These are phyloP conservation scores for Fusarium sp. DNA, from an alignment of 2,329 filamentous ascomycete genomes.

Conservation along the genomic window DNA sequence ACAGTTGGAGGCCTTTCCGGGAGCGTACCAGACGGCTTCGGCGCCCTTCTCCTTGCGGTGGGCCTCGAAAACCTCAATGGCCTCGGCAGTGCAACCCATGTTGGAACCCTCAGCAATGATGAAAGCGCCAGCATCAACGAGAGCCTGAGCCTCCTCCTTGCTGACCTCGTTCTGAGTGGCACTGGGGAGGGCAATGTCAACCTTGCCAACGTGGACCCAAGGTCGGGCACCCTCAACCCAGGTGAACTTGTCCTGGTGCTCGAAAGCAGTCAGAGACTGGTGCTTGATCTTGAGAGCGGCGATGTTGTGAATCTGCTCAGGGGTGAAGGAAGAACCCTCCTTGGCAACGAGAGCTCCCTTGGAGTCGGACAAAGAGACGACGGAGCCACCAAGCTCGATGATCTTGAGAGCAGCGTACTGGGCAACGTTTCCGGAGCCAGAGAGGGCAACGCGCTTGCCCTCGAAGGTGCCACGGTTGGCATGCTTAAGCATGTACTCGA, in stretches of 20 bases:
- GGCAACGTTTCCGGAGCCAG: constrained; percentile 96
- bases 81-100: constrained; percentile 98
- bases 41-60: constrained; percentile 77
- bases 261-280: constrained; percentile 81
- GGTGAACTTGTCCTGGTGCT: constrained; percentile 77
- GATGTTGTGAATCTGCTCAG: constrained; percentile 83
- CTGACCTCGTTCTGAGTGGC: constrained; percentile 99
- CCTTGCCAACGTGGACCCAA: constrained; percentile 89
- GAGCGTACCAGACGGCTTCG: constrained; percentile 90
- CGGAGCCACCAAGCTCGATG: constrained; percentile 93
- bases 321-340: constrained; percentile 77
- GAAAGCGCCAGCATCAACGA: constrained; percentile 80
- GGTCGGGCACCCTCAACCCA: constrained; percentile 90
- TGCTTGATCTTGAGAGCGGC: constrained; percentile 88
- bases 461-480: constrained; percentile 86
- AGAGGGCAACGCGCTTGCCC: constrained; percentile 95
- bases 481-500: constrained; percentile 94
- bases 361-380: constrained; percentile 94
- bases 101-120: constrained; percentile 98
- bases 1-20: constrained; percentile 96
- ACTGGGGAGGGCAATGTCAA: constrained; percentile 91
- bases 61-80: constrained; percentile 92
- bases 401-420: constrained; percentile 97
- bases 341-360: constrained; percentile 85
- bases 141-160: constrained; percentile 86